Evolutionary conservation across 768 basidiomycete species (phyloP), one percentile per base, ranked within the genome.

Genomic region (Termitomyces sp.): DNA sequence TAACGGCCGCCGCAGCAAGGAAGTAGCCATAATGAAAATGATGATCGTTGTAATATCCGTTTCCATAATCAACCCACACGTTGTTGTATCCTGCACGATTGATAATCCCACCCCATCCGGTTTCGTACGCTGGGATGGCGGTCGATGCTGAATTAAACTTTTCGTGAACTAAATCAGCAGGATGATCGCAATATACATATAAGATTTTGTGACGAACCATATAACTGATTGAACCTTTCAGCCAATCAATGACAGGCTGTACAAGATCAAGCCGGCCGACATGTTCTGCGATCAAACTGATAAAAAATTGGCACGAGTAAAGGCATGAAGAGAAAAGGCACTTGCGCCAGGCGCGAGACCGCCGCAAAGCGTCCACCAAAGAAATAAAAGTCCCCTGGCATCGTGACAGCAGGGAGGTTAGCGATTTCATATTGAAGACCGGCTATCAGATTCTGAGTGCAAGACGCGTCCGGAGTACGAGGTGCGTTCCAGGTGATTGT

Each of bases 351-450:
- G 26, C 71, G 64, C 16, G 69, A 65, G 13, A 66, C 65, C 7
- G 64, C 64, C 28, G 65, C 71, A 48, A 69, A 64, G 5, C 54
- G 60, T 38, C 70, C 68, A 24, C 72, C 71, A 63, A 69, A 73
- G 54, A 61, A 69, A 52, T 73, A 73, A 53, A 72, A 73, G 49
- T 73, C 72, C 4, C 65, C 66, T 24, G 80, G 74, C 28, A 77
- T 77, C 9, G 78, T 75, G n/a, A 74, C 71, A 10, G 73, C 65
- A 16, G 80, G 64, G 46, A 85, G 75, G 61, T 83, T 76, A 22
- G 74, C 68, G 36, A 80, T 76, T 59, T 82, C 82, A 61, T 77
- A 77, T 62, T 81, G 76, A 24, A 73, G 62, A 5, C 69, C 70
- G 43, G 69, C 66, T 26, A 69, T 68, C 5, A 73, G 60, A n/a